Evolutionary conservation across 1,284 basidiomycete species (phyloP), one percentile per base, ranked within the genome.

Genomic region (Leccinum glutinopallens): DNA sequence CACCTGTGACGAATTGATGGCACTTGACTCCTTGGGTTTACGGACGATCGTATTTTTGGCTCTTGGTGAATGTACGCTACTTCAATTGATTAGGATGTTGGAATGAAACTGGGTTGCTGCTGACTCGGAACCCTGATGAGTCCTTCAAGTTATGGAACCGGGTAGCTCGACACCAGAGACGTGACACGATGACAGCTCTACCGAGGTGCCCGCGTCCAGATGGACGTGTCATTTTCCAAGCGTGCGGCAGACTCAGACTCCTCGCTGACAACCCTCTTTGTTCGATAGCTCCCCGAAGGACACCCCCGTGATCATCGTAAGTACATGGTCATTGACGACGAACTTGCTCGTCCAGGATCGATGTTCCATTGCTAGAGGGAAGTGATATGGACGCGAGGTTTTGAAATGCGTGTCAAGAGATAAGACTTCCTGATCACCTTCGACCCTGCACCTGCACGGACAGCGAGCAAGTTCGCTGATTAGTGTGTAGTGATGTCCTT

Each of bases 11-110:
- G 53, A 58, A 41, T 55, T 5, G 22, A 49, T 41, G 33, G 12
- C 22, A 4, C 10, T 56, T 58, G 10, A 19, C 8, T 57, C 25
- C 15, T 63, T 55, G 15, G 29, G 29, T 19, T 61, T 43, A 12
- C 29, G 19, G 22, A 51, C 46, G 12, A 43, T 55, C 13, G n/a
- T 68, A 17, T 35, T 53, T 15, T 51, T 25, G 53, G 19, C n/a
- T n/a, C 54, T 10, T 13, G 25, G 12, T 55, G 46, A 15, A 58
- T 39, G 9, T 54, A 12, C 33, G 25, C 49, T 46, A 35, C 32
- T 32, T 62, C 46, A 46, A 49, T 51, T 62, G 22, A 51, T 51
- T 51, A 13, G 13, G 22, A 51, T 22, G 49, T 13, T n/a, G 25
- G 19, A 33, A 33, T 13, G 32, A 56, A 15, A 15, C 39, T 13